Evolutionary conservation across 768 basidiomycete species (phyloP), one percentile per base, ranked within the genome.

Genomic region (Pisolithus marmoratus): DNA sequence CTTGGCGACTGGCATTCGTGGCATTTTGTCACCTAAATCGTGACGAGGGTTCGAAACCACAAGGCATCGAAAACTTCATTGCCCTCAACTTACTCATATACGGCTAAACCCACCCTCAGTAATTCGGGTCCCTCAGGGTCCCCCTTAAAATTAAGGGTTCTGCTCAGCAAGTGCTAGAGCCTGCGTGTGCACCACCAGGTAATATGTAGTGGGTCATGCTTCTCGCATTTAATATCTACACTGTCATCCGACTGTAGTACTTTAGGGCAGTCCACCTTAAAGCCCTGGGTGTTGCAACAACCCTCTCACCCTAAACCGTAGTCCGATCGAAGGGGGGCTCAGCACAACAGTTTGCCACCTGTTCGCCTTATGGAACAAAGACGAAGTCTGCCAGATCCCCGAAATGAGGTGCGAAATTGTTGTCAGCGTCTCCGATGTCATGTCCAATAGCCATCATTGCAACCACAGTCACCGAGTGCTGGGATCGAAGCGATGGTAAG

Each of bases 381-480:
- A 84, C 77, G 48, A 84, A 81, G 64, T 84, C 78, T 8, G 83
- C 80, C 20, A 64, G 68, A 57, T 75, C 74, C 20, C 74, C 77
- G 40, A 63, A 38, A 38, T 52, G 54, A n/a, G 75, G 71, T 40
- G 68, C 59, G 4, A 82, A 68, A n/a, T 45, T 34, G 36, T 56
- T 42, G 41, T 15, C 40, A 50, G 38, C 34, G 2, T 24, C 17
- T 40, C 50, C 17, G 49, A 65, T 62, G 4, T 48, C 49, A 36
- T 50, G 11, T 7, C 76, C 79, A 37, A 83, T 74, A 3, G 74
- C 82, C 26, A 60, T 64, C 62, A 78, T 81, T n/a, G 80, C 75
- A 17, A 73, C 75, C 52, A 70, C 56, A n/a, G 78, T 75, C 19
- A 84, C 76, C 15, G 79, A 68, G 44, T 73, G 72, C 84, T 82